Evolutionary conservation across 2,329 filamentous ascomycete species (phyloP), one percentile per base, ranked within the genome.

Genomic region (Penicillium italicum): DNA sequence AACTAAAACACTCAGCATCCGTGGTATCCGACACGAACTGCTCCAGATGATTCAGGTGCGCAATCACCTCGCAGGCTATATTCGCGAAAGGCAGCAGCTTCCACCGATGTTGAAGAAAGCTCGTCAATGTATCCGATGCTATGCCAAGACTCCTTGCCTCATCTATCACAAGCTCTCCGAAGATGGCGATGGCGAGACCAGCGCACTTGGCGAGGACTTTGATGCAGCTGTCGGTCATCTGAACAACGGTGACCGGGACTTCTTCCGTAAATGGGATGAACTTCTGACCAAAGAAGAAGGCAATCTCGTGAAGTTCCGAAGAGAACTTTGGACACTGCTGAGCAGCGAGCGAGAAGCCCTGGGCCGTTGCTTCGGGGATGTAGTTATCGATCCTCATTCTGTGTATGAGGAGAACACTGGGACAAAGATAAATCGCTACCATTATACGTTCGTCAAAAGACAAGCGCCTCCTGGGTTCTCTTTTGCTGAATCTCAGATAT

Each of bases 1-100:
- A 2, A 93, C 91, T 0, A 87, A 90, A 62, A 96, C 88, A 12
- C 85, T 90, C 63, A 86, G 91, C 22, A 90, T 99, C 41, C 90
- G 91, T 3, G 87, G 90, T 7, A 83, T 97, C 55, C 85, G 90
- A 36, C 87, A 91, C 63, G 94, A 99, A 71, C 83, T 99, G 49
- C 86, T 91, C 36, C 91, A 97, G 65, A 96, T 99, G 91, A 89
- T 99, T 56, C 92, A 97, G 79, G 89, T 96, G 73, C 88, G 94
- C 50, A 99, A 99, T 67, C 85, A 91, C 62, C 79, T 99, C 18
- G 91, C 93, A 3, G 88, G 88, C 63, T 91, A 90, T 68, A 85
- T 97, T 40, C 87, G 91, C 55, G 87, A 95, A 68, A 85, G 90
- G 56, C 86, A 88, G 60, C 85, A 91, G 58, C 80, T 99, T 26